These are phyloP conservation scores for Botrytis medusae DNA, from an alignment of 2,329 filamentous ascomycete genomes.

Conservation along the genomic window DNA sequence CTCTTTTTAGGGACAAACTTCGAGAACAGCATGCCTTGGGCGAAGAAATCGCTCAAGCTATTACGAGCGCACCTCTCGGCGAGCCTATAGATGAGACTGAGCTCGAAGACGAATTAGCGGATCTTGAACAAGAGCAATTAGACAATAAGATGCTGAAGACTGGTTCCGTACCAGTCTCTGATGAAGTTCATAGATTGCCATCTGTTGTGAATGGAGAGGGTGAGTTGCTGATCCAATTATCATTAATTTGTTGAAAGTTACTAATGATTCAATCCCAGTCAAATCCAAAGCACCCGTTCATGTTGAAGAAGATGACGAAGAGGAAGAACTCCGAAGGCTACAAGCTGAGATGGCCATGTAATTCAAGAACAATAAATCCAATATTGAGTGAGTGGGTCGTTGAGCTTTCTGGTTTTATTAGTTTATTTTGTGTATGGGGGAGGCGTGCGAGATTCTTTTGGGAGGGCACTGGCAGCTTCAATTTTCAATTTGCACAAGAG, in stretches of 20 bases:
- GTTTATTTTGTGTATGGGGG: constrained; percentile 26
- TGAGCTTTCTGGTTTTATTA: constrained; percentile 28
- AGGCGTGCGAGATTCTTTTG: constrained; percentile 35
- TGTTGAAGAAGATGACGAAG: constrained; percentile 85
- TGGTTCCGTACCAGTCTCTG: constrained; percentile 77
- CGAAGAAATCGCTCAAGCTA: constrained; percentile 86
- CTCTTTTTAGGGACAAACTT: constrained; percentile 70
- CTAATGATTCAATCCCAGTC: constrained; percentile 42
- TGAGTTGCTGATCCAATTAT: constrained; percentile 51
- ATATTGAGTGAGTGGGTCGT: constrained; percentile 22
- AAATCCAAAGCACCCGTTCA: constrained; percentile 51
- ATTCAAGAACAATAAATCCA: constrained; percentile 33
- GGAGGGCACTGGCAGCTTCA: constrained; percentile 29
- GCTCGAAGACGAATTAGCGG: constrained; percentile 79
- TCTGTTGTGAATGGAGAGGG: constrained; percentile 71
- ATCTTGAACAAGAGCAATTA: constrained; percentile 86
- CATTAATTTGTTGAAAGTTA: background rate
- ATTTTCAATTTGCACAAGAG: constrained; percentile 26
- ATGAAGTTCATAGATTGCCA: constrained; percentile 76
- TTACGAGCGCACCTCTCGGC: constrained; percentile 68
- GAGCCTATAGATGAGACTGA: constrained; percentile 81
- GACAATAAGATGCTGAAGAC: constrained; percentile 93
- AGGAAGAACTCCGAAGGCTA: constrained; percentile 88
- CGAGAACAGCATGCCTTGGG: constrained; percentile 90
- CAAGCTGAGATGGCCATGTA: constrained; percentile 98